phyloP scores from a whole-genome alignment of 2,329 filamentous ascomycete species.

The Onygenales sp. region DNA sequence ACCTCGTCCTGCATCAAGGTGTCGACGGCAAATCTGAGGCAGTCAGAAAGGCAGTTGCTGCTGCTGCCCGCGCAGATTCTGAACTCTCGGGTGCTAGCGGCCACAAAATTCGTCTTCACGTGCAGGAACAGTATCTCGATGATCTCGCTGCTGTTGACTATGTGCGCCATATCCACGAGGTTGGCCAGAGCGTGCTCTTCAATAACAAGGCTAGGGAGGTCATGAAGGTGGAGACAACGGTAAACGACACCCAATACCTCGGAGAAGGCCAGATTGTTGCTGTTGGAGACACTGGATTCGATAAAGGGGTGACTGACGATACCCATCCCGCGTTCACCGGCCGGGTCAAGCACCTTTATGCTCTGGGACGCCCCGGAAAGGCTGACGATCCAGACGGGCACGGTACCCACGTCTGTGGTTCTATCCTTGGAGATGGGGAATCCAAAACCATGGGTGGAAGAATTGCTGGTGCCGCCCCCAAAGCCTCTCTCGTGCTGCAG shows the following conservation, averaged over 20 bases:
- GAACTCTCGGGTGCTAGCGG: constrained; percentile 1
- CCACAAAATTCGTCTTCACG: constrained; percentile 7
- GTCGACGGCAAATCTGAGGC: constrained; percentile 6
- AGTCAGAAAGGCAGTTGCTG: constrained; percentile 5
- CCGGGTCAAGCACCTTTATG: constrained; percentile 11
- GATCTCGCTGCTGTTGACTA: constrained; percentile 10
- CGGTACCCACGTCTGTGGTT: constrained; percentile 17
- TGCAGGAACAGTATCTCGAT: constrained; percentile 11
- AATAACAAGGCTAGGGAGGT: constrained; percentile 14
- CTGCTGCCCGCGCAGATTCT: constrained; percentile 7
- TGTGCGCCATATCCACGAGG: constrained; percentile 11
- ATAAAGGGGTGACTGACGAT: constrained; percentile 10
- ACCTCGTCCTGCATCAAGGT: constrained; percentile 10
- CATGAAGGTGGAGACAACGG: constrained; percentile 7
- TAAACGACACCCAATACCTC: constrained; percentile 3
- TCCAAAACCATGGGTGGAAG: constrained; percentile 8
- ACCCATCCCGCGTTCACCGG: constrained; percentile 13
- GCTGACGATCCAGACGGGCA: constrained; percentile 13
- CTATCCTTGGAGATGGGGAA: constrained; percentile 13
- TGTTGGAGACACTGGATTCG: constrained; percentile 16
- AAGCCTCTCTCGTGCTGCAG: constrained; percentile 15
- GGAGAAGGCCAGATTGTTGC: constrained; percentile 15
- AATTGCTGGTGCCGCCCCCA: constrained; percentile 14
- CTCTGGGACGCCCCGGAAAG: constrained; percentile 5
- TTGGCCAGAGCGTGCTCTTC: constrained; percentile 10